Base-by-base conservation (phyloP, 768 basidiomycete genomes). In the Strobilomyces dryophilus region DNA sequence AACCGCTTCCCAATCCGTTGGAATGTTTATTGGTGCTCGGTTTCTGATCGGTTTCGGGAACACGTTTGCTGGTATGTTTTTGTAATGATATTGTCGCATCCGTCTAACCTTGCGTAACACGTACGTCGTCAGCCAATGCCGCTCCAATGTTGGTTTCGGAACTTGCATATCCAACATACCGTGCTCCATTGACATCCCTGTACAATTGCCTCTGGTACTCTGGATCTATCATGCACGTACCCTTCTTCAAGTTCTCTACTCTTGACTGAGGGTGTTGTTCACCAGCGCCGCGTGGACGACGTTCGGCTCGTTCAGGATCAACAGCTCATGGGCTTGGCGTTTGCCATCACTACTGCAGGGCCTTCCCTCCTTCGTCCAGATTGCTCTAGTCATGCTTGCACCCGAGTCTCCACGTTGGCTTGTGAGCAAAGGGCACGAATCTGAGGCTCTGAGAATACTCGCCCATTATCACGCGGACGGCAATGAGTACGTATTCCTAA, bases 181-280 rank as follows among this genome's bases (percentile, higher is more conserved):
- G 92, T 60, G 86, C 84, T 14, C 83, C 83, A 32, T 71, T 94
- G 53, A 92, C 88, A 14, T 83, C 87, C 4, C 71, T 82, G 47
- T 90, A 88, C 75, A 89, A 91, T 75, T 85, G 87, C 31, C 83
- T 91, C 54, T 92, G 91, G 89, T 90, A 89, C 66, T 83, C 85
- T 17, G 91, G 91, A 52, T 76, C 88, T 51, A 89, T 92, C 65
- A 64, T 91, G 83, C 85, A 58, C 39, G 80, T 74, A 17, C 6
- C 5, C 17, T 37, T 50, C 42, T 54, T 58, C 15, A 15, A n/a
- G 32, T 27, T 21, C n/a, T 18, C 32, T 5, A 1, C 26, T 8
- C 8, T 46, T 10, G 15, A 44, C 35, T 27, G 34, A 51, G n/a
- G 0, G 15, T 5, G 11, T 45, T 49, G n/a, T 1, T 29, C 44